Percentiles rank a stretch among this genome's conserved stretches.
phyloP scores from a whole-genome alignment of 2,329 filamentous ascomycete species.

The Colletotrichum destructivum region DNA sequence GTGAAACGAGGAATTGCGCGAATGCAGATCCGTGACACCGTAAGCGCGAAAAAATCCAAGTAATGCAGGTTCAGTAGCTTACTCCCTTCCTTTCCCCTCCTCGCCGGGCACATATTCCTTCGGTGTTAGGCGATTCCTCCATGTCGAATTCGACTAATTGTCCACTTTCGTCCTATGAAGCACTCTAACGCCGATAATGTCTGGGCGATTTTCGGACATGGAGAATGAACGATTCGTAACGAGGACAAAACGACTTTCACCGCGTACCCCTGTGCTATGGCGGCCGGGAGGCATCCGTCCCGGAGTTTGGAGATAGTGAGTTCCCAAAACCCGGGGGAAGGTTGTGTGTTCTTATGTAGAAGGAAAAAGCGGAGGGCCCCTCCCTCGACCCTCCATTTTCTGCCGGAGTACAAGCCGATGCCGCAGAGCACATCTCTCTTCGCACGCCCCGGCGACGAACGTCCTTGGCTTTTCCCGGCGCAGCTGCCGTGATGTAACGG shows the following conservation, averaged over 20 bases:
- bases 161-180: not conserved
- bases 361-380: not conserved
- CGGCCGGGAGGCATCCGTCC: not conserved
- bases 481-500: not conserved
- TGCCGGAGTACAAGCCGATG: not conserved
- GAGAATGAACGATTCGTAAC: not conserved
- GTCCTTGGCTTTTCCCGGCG: not conserved
- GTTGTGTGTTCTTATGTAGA: not conserved
- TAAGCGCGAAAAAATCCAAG: not conserved
- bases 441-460: not conserved
- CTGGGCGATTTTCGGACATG: not conserved
- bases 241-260: not conserved
- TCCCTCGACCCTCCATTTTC: not conserved
- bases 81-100: not conserved
- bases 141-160: not conserved
- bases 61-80: not conserved
- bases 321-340: not conserved
- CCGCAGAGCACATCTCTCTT: too few relatives aligned
- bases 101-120: not conserved
- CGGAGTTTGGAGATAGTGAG: conserved; percentile 16
- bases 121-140: conserved; percentile 11
- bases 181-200: conserved; percentile 1
- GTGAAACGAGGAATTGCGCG: not conserved
- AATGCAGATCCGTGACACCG: not conserved
- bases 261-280: not conserved